Percentiles rank a stretch among this genome's conserved stretches.
phyloP scores from a whole-genome alignment of 1,284 basidiomycete genomes.

The Mycena citricolor region DNA sequence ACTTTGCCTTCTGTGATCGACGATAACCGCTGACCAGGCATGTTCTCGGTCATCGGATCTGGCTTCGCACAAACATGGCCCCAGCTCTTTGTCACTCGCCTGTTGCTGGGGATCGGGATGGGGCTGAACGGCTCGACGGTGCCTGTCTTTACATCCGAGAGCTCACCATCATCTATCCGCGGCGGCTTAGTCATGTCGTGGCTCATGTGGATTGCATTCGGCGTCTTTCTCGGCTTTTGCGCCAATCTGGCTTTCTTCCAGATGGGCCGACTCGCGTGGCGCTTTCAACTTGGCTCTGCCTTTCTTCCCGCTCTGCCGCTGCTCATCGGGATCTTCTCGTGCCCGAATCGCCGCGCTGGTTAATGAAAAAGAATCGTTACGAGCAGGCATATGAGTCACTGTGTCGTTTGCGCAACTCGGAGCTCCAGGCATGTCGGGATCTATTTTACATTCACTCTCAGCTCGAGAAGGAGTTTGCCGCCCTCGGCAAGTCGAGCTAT shows the following conservation, averaged over 20 bases:
- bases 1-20: not conserved
- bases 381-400: constrained; percentile 65
- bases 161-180: constrained; percentile 67
- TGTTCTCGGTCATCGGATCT: constrained; percentile 58
- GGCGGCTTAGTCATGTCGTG: constrained; percentile 82
- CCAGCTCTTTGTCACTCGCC: constrained; percentile 5
- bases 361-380: constrained; percentile 68
- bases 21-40: not conserved
- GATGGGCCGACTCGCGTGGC: constrained; percentile 41
- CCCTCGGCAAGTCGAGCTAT: constrained; percentile 43
- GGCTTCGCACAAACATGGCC: constrained; percentile 46
- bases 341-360: constrained; percentile 69
- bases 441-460: constrained; percentile 63
- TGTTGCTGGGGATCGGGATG: constrained; percentile 9
- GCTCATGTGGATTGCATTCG: constrained; percentile 55
- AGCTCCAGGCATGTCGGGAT: constrained; percentile 77
- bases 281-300: constrained; percentile 35
- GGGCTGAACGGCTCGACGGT: constrained; percentile 5
- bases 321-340: constrained; percentile 54
- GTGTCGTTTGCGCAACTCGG: constrained; percentile 59
- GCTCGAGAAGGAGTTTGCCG: constrained; percentile 64
- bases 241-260: constrained; percentile 56
- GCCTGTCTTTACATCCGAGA: constrained; percentile 65
- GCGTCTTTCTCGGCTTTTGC: constrained; percentile 56
- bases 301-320: constrained; percentile 58